These are phyloP conservation scores for Salix caprea DNA, from an alignment of 345 rosid species.

Conservation along the genomic window DNA sequence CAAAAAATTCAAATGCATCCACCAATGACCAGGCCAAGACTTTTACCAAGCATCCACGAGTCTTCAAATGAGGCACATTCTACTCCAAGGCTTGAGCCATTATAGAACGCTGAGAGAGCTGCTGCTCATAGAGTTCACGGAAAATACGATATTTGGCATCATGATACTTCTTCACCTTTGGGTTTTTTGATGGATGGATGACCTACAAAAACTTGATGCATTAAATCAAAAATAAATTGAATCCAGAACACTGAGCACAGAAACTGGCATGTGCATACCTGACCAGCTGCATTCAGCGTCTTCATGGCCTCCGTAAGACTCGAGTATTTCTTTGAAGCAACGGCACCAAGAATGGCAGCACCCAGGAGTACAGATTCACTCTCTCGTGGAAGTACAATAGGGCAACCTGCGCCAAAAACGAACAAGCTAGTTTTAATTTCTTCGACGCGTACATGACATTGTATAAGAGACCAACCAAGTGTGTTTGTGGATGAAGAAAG, in stretches of 20 bases:
- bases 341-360: constrained; percentile 92
- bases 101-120: constrained; percentile 62
- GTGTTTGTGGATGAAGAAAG: background rate
- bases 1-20: background rate
- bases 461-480: background rate
- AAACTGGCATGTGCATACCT: constrained; percentile 35
- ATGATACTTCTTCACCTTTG: constrained; percentile 81
- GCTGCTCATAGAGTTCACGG: constrained; percentile 69
- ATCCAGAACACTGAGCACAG: background rate
- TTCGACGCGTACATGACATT: background rate
- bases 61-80: background rate
- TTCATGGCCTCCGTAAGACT: constrained; percentile 80
- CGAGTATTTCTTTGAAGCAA: constrained; percentile 65
- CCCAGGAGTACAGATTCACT: constrained; percentile 84
- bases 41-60: background rate
- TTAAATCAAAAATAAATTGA: background rate
- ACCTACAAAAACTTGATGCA: constrained; percentile 37
- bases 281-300: constrained; percentile 81
- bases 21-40: background rate
- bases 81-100: constrained; percentile 64
- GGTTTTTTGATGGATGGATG: constrained; percentile 69
- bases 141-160: constrained; percentile 79
- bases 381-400: constrained; percentile 84
- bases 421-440: background rate
- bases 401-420: constrained; percentile 53